These are phyloP conservation scores for Aspergillus vadensis DNA, from an alignment of 2,329 filamentous ascomycete species.

Conservation along the genomic window DNA sequence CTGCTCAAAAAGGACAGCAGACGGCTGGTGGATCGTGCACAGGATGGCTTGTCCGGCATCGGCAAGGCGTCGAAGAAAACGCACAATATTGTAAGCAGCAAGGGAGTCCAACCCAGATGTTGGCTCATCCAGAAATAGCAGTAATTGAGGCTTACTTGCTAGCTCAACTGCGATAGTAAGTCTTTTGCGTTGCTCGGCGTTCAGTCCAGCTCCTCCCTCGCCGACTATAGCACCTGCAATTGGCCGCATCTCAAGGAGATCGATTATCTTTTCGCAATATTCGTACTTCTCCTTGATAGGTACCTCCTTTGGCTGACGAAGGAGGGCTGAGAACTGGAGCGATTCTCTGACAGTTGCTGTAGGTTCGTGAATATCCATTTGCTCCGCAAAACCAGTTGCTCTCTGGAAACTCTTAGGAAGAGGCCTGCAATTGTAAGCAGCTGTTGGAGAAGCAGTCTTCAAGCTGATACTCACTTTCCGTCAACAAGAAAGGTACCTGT, in stretches of 20 bases:
- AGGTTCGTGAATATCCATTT: slow-evolving; percentile 68
- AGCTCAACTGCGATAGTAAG: slow-evolving; percentile 66
- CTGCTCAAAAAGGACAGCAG: slow-evolving; percentile 81
- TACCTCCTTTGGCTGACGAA: slow-evolving; percentile 62
- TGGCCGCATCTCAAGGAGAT: slow-evolving; percentile 67
- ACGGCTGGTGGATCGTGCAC: slow-evolving; percentile 90
- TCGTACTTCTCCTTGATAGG: slow-evolving; percentile 64
- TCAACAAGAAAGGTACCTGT: slow-evolving; percentile 50
- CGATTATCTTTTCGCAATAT: slow-evolving; percentile 69
- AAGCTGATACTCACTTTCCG: slow-evolving; percentile 37
- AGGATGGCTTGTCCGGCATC: slow-evolving; percentile 84
- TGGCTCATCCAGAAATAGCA: slow-evolving; percentile 65
- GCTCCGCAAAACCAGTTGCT: slow-evolving; percentile 59
- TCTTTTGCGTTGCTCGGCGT: slow-evolving; percentile 67
- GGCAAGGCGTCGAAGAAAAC: slow-evolving; percentile 63
- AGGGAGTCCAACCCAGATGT: slow-evolving; percentile 69
- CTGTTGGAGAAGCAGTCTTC: neutral
- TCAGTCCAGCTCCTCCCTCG: slow-evolving; percentile 59
- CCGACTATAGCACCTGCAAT: slow-evolving; percentile 68
- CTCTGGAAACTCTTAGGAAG: slow-evolving; percentile 54
- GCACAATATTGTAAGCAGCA: slow-evolving; percentile 66
- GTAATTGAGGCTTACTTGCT: slow-evolving; percentile 61
- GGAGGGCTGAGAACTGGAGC: slow-evolving; percentile 64
- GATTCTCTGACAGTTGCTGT: slow-evolving; percentile 68
- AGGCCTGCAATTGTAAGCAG: slow-evolving; percentile 30